Base-by-base conservation (phyloP, 2,329 filamentous ascomycete genomes). In the Aspergillus brunneoviolaceus region DNA sequence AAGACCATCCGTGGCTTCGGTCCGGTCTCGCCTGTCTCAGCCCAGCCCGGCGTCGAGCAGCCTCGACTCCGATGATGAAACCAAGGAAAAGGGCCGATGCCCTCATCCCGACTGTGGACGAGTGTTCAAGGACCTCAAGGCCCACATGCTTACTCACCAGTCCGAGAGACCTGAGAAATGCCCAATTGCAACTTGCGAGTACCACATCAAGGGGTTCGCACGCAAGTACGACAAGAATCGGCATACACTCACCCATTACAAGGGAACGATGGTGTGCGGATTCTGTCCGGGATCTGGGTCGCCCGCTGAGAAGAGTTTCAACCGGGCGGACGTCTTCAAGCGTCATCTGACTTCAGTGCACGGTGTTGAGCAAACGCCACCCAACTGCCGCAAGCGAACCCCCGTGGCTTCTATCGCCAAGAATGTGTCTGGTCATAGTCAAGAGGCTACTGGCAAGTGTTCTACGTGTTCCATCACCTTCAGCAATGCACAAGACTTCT, bases 161-260 rank as follows among this genome's bases (percentile, higher is more conserved):
- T 89, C 87, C 60, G 92, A 96, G 79, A 84, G 93, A 25, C 93
- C 93, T 0, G 92, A 96, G 74, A 97, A 97, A 80, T 97, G 93
- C 78, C 93, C 93, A 1, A 96, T 96, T 67, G 83, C 89, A 60
- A 95, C 88, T 0, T 97, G 93, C 80, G 92, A 96, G 71, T 97
- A 96, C 77, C 89, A 96, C 80, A 81, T 85, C 71, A 96, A 96
- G 78, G 93, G 93, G 4, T 97, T 97, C 72, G 92, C 93, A 11
- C 85, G 93, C 69, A 96, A 96, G 78, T 97, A 97, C 74, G 93
- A 97, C 81, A 96, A 96, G 84, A 96, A 96, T 79, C 83, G 93
- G 49, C 93, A 97, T 76, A 96, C 92, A 5, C 78, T 96, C 63
- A 97, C 93, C 5, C 93, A 97, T 76, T 97, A 96, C 84, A 96